phyloP scores from a whole-genome alignment of 441 rosid genomes.

The Jatropha multifida region DNA sequence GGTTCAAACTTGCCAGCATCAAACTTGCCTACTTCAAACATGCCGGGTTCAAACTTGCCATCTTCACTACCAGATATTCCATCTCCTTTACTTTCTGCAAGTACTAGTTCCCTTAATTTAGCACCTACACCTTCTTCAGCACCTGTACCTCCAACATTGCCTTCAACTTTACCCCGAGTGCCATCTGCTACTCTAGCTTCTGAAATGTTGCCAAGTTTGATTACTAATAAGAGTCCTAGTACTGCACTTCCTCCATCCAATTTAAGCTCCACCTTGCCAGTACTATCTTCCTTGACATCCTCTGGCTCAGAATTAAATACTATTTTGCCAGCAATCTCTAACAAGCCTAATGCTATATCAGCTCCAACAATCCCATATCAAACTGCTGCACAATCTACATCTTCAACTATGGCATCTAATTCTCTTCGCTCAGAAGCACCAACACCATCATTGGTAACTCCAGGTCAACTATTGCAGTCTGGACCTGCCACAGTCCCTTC shows the following conservation, averaged over 20 bases:
- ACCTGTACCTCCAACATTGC: constrained; percentile 33
- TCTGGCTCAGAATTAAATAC: constrained; percentile 47
- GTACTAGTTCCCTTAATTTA: constrained; percentile 32
- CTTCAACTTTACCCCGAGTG: constrained; percentile 42
- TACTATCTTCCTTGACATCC: constrained; percentile 44
- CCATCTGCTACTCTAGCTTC: constrained; percentile 56
- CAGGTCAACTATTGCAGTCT: constrained; percentile 70
- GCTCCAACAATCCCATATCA: constrained; percentile 45
- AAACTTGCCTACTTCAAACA: constrained; percentile 24
- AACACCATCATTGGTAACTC: constrained; percentile 62
- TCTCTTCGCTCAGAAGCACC: constrained; percentile 46
- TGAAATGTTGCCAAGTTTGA: constrained; percentile 48
- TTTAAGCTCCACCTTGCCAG: constrained; percentile 44
- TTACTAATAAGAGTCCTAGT: constrained; percentile 44
- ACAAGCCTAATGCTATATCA: constrained; percentile 43
- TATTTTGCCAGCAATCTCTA: constrained; percentile 37
- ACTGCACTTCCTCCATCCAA: constrained; percentile 48
- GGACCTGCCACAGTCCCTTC: constrained; percentile 44
- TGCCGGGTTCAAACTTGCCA: constrained; percentile 25
- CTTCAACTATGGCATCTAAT: constrained; percentile 43
- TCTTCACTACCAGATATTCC: constrained; percentile 51
- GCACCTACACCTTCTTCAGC: constrained; percentile 25
- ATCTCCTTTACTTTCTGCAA: constrained; percentile 44
- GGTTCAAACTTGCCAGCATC: constrained; percentile 23
- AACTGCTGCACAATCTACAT: constrained; percentile 40